phyloP scores from a whole-genome alignment of 164 flowering plant genomes.

The Liriodendron chinense region DNA sequence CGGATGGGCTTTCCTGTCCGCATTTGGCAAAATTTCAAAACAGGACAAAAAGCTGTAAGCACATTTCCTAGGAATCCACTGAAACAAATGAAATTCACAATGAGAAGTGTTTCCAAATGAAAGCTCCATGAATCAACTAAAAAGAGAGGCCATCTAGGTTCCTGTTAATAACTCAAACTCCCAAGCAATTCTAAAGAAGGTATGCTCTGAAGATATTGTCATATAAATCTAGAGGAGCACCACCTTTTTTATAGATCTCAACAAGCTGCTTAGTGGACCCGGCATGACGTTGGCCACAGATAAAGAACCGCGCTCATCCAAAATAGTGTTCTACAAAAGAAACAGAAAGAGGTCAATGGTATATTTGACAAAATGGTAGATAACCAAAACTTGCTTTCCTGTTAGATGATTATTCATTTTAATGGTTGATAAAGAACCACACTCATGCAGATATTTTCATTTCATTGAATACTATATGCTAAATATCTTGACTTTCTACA shows the following conservation, averaged over 20 bases:
- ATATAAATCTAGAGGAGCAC: not conserved
- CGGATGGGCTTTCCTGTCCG: not conserved
- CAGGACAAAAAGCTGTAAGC: not conserved
- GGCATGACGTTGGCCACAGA: slow-evolving; percentile 67
- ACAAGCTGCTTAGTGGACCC: slow-evolving; percentile 57
- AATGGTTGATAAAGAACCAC: not conserved
- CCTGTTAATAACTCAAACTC: no score
- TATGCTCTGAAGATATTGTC: not conserved
- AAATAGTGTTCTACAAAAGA: slow-evolving; percentile 51
- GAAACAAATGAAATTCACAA: not conserved
- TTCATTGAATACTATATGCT: not conserved
- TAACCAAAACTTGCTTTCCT: no score
- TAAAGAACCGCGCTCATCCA: slow-evolving; percentile 87
- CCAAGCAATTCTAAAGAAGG: not conserved
- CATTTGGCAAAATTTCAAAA: not conserved
- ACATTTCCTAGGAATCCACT: not conserved
- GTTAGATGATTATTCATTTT: no score
- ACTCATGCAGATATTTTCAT: not conserved
- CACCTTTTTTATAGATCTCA: slow-evolving; percentile 68
- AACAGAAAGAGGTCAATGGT: not conserved
- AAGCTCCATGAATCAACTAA: not conserved
- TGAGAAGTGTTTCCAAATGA: not conserved
- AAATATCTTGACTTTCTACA: not conserved
- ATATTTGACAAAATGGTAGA: not conserved
- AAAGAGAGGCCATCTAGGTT: no score